A percentile compares a stretch with the other conserved stretches of the same genome.
phyloP scores from a whole-genome alignment of 2,329 filamentous ascomycete species.

The Penicillium sp. region DNA sequence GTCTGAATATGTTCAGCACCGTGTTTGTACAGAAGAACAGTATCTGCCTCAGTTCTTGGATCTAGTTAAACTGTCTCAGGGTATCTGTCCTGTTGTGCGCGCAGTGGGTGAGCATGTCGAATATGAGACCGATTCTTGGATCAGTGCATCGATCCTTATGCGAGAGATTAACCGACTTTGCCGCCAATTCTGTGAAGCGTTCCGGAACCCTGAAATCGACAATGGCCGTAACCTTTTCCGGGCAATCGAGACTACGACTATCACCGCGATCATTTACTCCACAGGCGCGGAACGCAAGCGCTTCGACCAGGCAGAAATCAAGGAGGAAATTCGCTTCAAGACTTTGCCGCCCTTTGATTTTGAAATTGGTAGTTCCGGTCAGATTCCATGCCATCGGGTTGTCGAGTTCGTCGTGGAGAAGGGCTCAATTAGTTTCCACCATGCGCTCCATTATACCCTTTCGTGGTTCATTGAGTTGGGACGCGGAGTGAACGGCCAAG shows the following conservation, averaged over 20 bases:
- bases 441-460: slow-evolving; percentile 89
- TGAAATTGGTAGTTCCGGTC: slow-evolving; percentile 48
- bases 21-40: slow-evolving; percentile 72
- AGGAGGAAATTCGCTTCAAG: slow-evolving; percentile 79
- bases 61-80: slow-evolving; percentile 90
- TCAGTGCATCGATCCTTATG: slow-evolving; percentile 88
- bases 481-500: slow-evolving; percentile 64
- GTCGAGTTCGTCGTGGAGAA: slow-evolving; percentile 85
- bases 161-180: slow-evolving; percentile 92
- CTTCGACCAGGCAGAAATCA: slow-evolving; percentile 83
- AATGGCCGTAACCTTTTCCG: slow-evolving; percentile 65
- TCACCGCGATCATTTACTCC: slow-evolving; percentile 81
- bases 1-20: slow-evolving; percentile 80
- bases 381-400: slow-evolving; percentile 57
- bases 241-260: slow-evolving; percentile 62
- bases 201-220: slow-evolving; percentile 62
- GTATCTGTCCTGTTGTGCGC: slow-evolving; percentile 89
- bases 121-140: slow-evolving; percentile 98
- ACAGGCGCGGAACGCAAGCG: slow-evolving; percentile 80
- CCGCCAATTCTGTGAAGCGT: slow-evolving; percentile 80
- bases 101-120: slow-evolving; percentile 94
- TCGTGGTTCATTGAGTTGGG: slow-evolving; percentile 94
- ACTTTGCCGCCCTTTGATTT: slow-evolving; percentile 73
- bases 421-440: slow-evolving; percentile 93
- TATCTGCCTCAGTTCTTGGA: slow-evolving; percentile 95